Evolutionary conservation across 768 basidiomycete species (phyloP).

Genomic region (Albatrellus ellisii): DNA sequence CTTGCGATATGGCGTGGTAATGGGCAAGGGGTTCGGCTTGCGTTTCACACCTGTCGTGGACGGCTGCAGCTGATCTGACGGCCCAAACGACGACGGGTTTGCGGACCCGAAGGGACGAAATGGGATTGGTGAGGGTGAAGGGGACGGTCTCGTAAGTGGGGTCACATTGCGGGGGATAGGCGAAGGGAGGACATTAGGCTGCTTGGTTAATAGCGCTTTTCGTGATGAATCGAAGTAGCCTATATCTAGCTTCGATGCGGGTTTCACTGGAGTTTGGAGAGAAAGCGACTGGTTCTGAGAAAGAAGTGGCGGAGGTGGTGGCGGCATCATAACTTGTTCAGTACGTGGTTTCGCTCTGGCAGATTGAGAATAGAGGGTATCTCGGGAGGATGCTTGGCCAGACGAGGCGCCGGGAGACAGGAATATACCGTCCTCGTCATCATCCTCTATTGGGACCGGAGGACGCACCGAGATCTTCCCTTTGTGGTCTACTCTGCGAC

Average conservation of each 20-base stretch:
- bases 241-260: too few species aligned
- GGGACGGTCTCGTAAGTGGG: background rate
- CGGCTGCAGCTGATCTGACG: background rate
- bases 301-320: slow-evolving; percentile 4
- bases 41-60: slow-evolving; percentile 11
- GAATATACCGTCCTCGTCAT: slow-evolving; percentile 11
- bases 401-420: slow-evolving; percentile 5
- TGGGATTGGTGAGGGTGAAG: background rate
- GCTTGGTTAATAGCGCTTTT: too few species aligned
- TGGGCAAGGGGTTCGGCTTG: slow-evolving; percentile 11
- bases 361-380: too few species aligned
- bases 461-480: background rate
- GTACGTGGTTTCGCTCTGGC: slow-evolving; percentile 2
- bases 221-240: too few species aligned
- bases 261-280: background rate
- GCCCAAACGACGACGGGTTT: background rate
- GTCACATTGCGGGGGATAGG: background rate
- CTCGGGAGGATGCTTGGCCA: slow-evolving; percentile 2
- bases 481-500: background rate
- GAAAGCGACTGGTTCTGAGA: background rate
- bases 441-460: slow-evolving; percentile 7
- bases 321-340: background rate
- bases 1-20: slow-evolving; percentile 12
- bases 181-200: background rate
- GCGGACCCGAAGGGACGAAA: background rate